Conservation (phyloP, 345 rosid species). For the Acer yangbiense region DNA sequence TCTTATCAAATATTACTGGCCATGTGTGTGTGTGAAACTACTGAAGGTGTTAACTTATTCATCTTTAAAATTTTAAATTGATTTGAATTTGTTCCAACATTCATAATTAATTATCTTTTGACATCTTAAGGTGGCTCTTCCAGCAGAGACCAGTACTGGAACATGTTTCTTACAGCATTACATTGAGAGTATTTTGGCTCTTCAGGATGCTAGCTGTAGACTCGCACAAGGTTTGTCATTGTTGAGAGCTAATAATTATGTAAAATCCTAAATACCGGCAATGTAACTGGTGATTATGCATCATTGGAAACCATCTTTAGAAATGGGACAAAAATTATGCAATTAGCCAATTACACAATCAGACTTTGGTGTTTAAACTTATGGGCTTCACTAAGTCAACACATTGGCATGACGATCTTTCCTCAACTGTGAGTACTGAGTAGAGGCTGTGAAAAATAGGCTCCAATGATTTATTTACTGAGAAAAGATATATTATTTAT, state of each 20-base stretch:
- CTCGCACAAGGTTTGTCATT: slow-evolving; percentile 58
- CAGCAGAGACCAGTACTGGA: slow-evolving; percentile 83
- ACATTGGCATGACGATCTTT: background rate
- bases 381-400: background rate
- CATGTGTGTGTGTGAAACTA: background rate
- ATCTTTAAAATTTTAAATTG: background rate
- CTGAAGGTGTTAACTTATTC: background rate
- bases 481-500: too few relatives aligned
- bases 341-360: background rate
- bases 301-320: background rate
- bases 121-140: slow-evolving; percentile 83
- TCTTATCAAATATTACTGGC: background rate
- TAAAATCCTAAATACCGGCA: background rate
- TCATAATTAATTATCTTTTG: slow-evolving; percentile 13
- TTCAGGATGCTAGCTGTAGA: slow-evolving; percentile 77
- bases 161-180: slow-evolving; percentile 84
- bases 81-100: slow-evolving; percentile 11
- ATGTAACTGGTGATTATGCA: background rate
- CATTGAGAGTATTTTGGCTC: slow-evolving; percentile 81
- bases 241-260: background rate
- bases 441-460: too few relatives aligned
- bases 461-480: too few relatives aligned
- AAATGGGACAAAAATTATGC: background rate
- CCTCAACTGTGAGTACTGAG: background rate
- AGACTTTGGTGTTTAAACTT: background rate